Percentiles rank a stretch among this genome's conserved stretches.
phyloP scores from a whole-genome alignment of 768 basidiomycete species.

The Lactifluus piperatus region DNA sequence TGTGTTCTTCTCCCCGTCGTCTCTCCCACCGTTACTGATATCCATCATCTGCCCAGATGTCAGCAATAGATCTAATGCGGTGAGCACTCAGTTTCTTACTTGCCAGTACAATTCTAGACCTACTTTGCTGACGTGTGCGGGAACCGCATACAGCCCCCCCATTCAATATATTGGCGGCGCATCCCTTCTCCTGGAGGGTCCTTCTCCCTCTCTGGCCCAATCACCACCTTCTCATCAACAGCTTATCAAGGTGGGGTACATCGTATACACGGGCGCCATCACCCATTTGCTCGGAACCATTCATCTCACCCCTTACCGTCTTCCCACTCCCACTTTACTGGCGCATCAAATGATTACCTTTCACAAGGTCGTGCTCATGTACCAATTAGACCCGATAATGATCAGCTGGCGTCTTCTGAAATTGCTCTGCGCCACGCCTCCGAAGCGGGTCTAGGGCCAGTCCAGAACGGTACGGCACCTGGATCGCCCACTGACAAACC shows the following conservation, averaged over 20 bases:
- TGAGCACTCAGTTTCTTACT: not conserved
- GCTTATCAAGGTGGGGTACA: conserved; percentile 4
- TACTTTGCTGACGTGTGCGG: not conserved
- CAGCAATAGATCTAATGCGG: conserved; percentile 7
- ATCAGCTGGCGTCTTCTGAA: conserved; percentile 14
- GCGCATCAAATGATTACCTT: not conserved
- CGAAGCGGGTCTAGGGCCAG: conserved; percentile 16
- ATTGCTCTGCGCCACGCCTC: conserved; percentile 6
- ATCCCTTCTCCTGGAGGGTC: conserved; percentile 13
- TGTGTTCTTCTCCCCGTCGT: not conserved
- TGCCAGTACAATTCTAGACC: not conserved
- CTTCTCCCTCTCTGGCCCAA: conserved; percentile 10
- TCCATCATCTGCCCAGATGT: not conserved
- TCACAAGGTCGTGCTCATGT: conserved; percentile 1
- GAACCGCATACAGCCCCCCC: conserved; percentile 1
- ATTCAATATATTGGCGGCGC: conserved; percentile 12
- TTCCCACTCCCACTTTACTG: not conserved
- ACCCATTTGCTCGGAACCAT: not conserved
- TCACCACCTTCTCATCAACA: conserved; percentile 2
- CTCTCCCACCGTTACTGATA: not conserved
- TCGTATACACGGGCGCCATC: conserved; percentile 4
- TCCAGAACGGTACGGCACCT: conserved; percentile 12
- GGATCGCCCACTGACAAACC: conserved; percentile 13
- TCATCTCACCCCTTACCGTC: not conserved
- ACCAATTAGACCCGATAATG: conserved; percentile 4